Conservation (phyloP, 2,329 filamentous ascomycete species). For the Ophiostoma fasciatum region DNA sequence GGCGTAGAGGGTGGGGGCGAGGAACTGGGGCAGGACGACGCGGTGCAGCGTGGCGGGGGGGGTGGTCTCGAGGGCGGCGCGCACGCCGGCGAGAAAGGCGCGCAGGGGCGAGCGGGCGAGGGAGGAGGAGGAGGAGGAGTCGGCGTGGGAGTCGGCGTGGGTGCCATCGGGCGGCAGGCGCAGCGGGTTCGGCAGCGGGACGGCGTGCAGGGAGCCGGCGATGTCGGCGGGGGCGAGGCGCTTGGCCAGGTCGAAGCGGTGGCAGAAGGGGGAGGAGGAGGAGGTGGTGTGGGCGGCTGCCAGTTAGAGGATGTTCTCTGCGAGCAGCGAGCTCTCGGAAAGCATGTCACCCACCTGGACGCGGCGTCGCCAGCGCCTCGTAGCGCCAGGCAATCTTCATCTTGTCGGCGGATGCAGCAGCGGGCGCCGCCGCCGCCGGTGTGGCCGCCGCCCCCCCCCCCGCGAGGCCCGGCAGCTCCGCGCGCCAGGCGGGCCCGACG, state of each 20-base stretch:
- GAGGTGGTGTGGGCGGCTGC: neutral
- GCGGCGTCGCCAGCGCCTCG: slow-evolving; percentile 46
- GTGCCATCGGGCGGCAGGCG: slow-evolving; percentile 9
- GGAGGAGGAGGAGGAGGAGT: no score
- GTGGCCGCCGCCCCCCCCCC: slow-evolving; percentile 22
- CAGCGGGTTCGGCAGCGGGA: slow-evolving; percentile 33
- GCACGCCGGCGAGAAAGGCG: slow-evolving; percentile 45
- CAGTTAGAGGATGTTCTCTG: neutral
- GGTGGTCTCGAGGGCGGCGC: slow-evolving; percentile 38
- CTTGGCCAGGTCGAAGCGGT: slow-evolving; percentile 58
- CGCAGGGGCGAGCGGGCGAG: slow-evolving; percentile 39
- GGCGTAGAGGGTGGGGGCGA: slow-evolving; percentile 76
- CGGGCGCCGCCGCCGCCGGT: slow-evolving; percentile 25
- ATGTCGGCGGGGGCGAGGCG: slow-evolving; percentile 36
- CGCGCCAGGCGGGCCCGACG: slow-evolving; percentile 62
- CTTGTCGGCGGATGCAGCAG: slow-evolving; percentile 40
- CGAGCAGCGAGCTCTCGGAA: no score
- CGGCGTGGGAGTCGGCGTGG: slow-evolving; percentile 26
- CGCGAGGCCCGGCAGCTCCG: slow-evolving; percentile 63
- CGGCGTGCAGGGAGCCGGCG: slow-evolving; percentile 34
- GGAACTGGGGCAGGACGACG: slow-evolving; percentile 67
- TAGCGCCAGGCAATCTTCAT: slow-evolving; percentile 99
- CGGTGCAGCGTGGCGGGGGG: slow-evolving; percentile 55
- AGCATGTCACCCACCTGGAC: neutral
- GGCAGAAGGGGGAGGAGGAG: slow-evolving; percentile 39